A percentile compares a stretch with the other conserved stretches of the same genome.
Evolutionary conservation across 2,329 filamentous ascomycete genomes (phyloP).

Genomic region (Aspergillus hortae): DNA sequence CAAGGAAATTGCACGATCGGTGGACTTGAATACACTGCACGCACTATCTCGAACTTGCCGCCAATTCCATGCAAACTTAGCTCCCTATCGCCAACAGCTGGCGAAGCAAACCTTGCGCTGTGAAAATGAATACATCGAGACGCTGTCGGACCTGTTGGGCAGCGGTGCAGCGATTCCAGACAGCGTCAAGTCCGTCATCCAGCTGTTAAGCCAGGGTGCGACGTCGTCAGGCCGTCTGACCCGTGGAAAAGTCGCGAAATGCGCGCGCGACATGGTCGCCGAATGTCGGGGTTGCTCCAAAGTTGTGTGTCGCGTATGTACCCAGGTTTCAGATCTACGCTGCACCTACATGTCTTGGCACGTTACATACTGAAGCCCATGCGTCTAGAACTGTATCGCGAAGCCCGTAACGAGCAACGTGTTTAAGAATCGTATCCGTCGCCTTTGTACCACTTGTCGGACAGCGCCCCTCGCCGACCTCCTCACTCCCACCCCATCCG

Average conservation of each 20-base stretch:
- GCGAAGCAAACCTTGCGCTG: conserved; percentile 75
- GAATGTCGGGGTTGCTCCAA: conserved; percentile 74
- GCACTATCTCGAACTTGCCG: conserved; percentile 78
- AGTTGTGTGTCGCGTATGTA: conserved; percentile 75
- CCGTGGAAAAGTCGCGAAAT: conserved; percentile 69
- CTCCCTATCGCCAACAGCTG: conserved; percentile 73
- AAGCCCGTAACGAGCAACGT: conserved; percentile 69
- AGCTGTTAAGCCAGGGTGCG: conserved; percentile 24
- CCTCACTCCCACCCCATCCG: conserved; percentile 31
- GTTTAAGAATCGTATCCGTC: conserved; percentile 71
- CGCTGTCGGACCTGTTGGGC: conserved; percentile 39
- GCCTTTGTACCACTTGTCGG: conserved; percentile 73
- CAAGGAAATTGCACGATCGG: conserved; percentile 66
- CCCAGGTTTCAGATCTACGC: background rate
- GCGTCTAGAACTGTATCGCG: conserved; percentile 75
- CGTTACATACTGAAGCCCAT: conserved; percentile 8
- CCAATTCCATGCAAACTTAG: conserved; percentile 70
- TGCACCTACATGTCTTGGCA: background rate
- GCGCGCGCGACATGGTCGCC: conserved; percentile 82
- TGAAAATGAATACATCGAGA: conserved; percentile 60
- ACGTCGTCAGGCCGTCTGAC: conserved; percentile 41
- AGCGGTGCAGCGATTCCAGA: conserved; percentile 35
- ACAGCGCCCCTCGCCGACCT: conserved; percentile 60
- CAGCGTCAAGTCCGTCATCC: conserved; percentile 30
- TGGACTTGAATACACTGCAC: conserved; percentile 86